A percentile compares a stretch with the other conserved stretches of the same genome.
Conservation (phyloP, 495 filamentous ascomycete genomes). For the Durotheca rogersii region DNA sequence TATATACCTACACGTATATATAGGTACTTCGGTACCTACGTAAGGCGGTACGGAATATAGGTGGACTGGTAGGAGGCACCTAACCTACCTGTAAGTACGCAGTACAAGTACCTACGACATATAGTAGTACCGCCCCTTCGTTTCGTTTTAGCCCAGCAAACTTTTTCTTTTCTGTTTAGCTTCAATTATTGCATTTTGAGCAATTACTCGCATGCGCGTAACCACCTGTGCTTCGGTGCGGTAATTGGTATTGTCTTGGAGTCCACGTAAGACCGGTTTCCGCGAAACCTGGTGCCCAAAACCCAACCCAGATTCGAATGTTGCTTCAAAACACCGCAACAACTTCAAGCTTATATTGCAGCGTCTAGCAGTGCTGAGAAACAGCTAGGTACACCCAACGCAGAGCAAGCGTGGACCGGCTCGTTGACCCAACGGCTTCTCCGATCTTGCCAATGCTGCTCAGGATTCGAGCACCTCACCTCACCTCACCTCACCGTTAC, state of each 20-base stretch:
- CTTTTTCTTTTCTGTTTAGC: conserved; percentile 20
- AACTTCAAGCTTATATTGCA: too few relatives aligned
- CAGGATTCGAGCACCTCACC: neutral
- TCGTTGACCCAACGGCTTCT: conserved; percentile 21
- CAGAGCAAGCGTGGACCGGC: conserved; percentile 12
- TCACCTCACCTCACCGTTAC: too few relatives aligned
- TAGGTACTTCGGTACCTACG: too few relatives aligned
- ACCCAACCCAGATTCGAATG: too few relatives aligned
- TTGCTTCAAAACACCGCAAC: too few relatives aligned
- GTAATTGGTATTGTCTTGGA: too few relatives aligned
- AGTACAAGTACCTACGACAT: neutral
- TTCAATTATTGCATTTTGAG: neutral
- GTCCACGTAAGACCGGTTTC: too few relatives aligned
- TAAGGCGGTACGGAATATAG: too few relatives aligned
- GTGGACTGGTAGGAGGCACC: too few relatives aligned
- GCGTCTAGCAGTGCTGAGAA: conserved; percentile 3
- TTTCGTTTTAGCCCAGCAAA: conserved; percentile 23
- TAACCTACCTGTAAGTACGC: neutral
- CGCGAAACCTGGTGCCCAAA: too few relatives aligned
- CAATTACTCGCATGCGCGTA: conserved; percentile 30
- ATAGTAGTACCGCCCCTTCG: conserved; percentile 3
- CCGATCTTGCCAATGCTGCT: conserved; percentile 21
- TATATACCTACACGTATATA: too few relatives aligned
- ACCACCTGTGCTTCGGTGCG: conserved; percentile 13
- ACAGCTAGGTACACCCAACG: conserved; percentile 9